These are phyloP conservation scores for Blastobotrys mokoenaii DNA, from an alignment of 805 yeast species.

Conservation along the genomic window DNA sequence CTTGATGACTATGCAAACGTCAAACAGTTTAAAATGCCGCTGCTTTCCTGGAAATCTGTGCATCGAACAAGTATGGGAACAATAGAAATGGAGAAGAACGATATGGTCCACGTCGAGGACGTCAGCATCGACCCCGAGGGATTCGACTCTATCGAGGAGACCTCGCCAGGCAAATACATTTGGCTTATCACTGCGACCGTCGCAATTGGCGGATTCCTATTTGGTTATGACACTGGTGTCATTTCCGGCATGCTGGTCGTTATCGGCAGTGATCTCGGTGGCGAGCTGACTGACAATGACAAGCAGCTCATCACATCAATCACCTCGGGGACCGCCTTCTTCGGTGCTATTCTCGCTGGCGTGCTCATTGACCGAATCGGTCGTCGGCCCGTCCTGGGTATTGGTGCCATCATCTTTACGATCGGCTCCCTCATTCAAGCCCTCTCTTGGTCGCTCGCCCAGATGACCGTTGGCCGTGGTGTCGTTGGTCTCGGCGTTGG, in stretches of 20 bases:
- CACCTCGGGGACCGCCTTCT: slow-evolving; percentile 84
- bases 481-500: slow-evolving; percentile 73
- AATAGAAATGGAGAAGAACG: no score
- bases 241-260: slow-evolving; percentile 86
- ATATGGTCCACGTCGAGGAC: no score
- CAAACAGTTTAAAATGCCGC: no score
- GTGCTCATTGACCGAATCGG: slow-evolving; percentile 74
- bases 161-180: background rate
- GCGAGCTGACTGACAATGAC: slow-evolving; percentile 58
- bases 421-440: slow-evolving; percentile 81
- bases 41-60: no score
- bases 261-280: slow-evolving; percentile 61
- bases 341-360: slow-evolving; percentile 76
- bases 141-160: background rate
- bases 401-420: slow-evolving; percentile 71
- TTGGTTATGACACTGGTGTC: slow-evolving; percentile 96
- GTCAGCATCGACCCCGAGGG: background rate
- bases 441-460: slow-evolving; percentile 71
- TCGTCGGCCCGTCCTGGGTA: slow-evolving; percentile 71
- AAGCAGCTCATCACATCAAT: slow-evolving; percentile 90
- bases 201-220: slow-evolving; percentile 54
- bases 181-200: background rate
- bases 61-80: no score
- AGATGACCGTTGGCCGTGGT: slow-evolving; percentile 71
- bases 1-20: no score